A percentile compares a stretch with the other conserved stretches of the same genome.
These are phyloP conservation scores for Thermomyces lanuginosus DNA, from an alignment of 2,329 filamentous ascomycete genomes.

Conservation along the genomic window DNA sequence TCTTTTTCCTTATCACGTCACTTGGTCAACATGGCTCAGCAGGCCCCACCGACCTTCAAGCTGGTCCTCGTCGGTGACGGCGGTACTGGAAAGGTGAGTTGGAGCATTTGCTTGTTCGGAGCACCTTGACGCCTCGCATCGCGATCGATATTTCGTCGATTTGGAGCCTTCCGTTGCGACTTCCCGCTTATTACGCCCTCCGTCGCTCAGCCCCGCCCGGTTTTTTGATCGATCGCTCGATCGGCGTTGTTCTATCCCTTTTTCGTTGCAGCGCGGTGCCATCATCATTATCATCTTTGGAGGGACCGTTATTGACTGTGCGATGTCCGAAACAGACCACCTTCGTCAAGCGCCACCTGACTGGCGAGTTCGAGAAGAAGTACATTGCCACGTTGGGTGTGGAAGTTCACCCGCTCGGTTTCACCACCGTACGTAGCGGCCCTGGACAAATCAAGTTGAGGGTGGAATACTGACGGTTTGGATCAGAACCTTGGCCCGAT, in stretches of 20 bases:
- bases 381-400: slow-evolving; percentile 99
- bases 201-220: neutral
- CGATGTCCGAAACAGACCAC: slow-evolving; percentile 53
- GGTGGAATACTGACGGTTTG: slow-evolving; percentile 13
- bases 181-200: slow-evolving; percentile 4
- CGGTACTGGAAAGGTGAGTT: slow-evolving; percentile 92
- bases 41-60: slow-evolving; percentile 75
- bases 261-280: neutral
- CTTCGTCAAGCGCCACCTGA: slow-evolving; percentile 99
- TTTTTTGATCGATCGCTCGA: slow-evolving; percentile 1
- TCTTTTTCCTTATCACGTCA: slow-evolving; percentile 10
- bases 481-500: slow-evolving; percentile 76
- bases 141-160: slow-evolving; percentile 1
- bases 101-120: slow-evolving; percentile 5
- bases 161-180: slow-evolving; percentile 5
- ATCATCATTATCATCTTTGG: slow-evolving; percentile 1
- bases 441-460: neutral
- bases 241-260: neutral
- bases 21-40: slow-evolving; percentile 42
- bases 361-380: slow-evolving; percentile 99
- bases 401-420: slow-evolving; percentile 95
- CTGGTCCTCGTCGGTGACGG: slow-evolving; percentile 98
- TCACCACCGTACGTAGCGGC: slow-evolving; percentile 86
- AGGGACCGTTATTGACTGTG: slow-evolving; percentile 3
- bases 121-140: neutral